A percentile compares a stretch with the other conserved stretches of the same genome.
Conservation (phyloP, 2,329 filamentous ascomycete species). For the Scolecobasidium constrictum region DNA sequence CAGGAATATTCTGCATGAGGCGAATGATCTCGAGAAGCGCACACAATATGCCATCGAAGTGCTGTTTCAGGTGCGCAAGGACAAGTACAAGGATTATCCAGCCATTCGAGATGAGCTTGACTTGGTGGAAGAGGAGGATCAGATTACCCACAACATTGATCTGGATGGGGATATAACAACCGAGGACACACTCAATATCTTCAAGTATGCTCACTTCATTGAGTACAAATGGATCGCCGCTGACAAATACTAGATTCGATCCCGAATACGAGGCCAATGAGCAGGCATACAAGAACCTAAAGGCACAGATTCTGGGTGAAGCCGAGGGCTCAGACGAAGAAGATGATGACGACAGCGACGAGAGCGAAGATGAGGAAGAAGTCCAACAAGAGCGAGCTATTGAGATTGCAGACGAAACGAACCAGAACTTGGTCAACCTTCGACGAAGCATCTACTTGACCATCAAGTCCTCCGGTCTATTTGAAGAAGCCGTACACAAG, state of each 20-base stretch:
- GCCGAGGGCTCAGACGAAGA: conserved; percentile 60
- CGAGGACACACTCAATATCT: conserved; percentile 84
- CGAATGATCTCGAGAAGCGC: conserved; percentile 81
- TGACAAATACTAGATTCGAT: conserved; percentile 47
- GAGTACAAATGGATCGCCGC: not conserved
- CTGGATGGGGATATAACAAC: conserved; percentile 77
- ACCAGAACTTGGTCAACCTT: conserved; percentile 88
- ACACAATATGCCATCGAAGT: conserved; percentile 99
- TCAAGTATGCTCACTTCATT: conserved; percentile 50
- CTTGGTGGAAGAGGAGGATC: conserved; percentile 92
- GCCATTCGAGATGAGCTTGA: conserved; percentile 87
- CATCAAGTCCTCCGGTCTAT: conserved; percentile 91
- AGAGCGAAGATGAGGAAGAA: conserved; percentile 64
- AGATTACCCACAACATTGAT: conserved; percentile 80
- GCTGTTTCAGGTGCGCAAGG: conserved; percentile 89
- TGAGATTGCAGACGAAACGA: conserved; percentile 97
- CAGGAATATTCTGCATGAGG: conserved; percentile 87
- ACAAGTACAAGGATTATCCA: conserved; percentile 91
- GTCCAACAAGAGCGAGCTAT: conserved; percentile 70
- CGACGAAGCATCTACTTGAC: conserved; percentile 93
- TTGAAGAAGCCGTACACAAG: conserved; percentile 96
- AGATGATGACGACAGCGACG: conserved; percentile 54
- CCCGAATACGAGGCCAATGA: conserved; percentile 84
- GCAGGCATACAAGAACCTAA: conserved; percentile 77
- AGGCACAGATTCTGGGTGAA: conserved; percentile 88